Base-by-base conservation (phyloP, 768 basidiomycete species). In the Mycena belliarum region DNA sequence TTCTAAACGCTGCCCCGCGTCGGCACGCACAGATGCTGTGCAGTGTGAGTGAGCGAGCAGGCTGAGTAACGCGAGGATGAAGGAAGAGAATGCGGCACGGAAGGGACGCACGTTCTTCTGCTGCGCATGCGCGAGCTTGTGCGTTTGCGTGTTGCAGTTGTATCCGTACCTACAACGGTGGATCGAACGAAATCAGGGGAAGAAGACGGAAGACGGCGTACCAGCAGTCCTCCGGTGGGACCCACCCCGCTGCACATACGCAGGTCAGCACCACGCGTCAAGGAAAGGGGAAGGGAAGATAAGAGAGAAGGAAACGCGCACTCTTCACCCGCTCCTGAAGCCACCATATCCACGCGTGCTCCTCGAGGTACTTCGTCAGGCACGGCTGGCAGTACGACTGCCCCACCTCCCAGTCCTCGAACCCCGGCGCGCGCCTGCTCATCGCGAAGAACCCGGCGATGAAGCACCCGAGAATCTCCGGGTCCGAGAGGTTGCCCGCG, bases 191-290 rank as follows among this genome's bases (percentile, higher is more conserved):
- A 46, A 8, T 18, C 12, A 8, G 11, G 15, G 24, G 20, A 52
- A 20, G 32, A 24, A 16, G 37, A 10, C 15, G 29, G 38, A 29
- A 5, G 18, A 38, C 29, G 33, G 51, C 59, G 6, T 16, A 50
- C 61, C 62, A 63, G 58, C 62, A 63, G 42, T 63, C 41, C 41
- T 63, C 62, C 18, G 52, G 57, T 16, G 52, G 42, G 3, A n/a
- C 18, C 49, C 46, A 57, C 4, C 61, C 61, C 14, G 29, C 60
- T 62, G n/a, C 29, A 48, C n/a, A 14, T 1, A 21, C 18, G n/a
- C 12, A 6, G 7, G 16, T 15, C 12, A 40, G 9, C 18, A 23
- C 29, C 29, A 32, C 29, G 7, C n/a, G n/a, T n/a, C n/a, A n/a
- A n/a, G n/a, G n/a, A n/a, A n/a, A n/a, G n/a, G 29, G 7, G 29